Evolutionary conservation across 352 stramenopile genomes (phyloP).

Genomic region (Phytophthora brassicae): DNA sequence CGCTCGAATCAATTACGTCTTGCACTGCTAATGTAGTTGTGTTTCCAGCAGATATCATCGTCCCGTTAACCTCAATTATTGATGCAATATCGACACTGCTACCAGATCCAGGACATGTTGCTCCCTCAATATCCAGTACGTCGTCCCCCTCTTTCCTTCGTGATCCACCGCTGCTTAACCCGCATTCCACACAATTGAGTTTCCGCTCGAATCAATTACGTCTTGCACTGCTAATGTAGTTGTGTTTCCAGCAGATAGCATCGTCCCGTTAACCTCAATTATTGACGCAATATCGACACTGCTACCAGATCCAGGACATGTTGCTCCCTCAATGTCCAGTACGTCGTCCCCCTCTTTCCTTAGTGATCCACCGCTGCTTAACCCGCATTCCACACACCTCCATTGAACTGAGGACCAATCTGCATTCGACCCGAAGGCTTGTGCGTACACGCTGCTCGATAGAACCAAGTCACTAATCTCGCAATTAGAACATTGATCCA

Average conservation of each 20-base stretch:
- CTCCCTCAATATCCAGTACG: not conserved
- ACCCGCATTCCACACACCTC: constrained; percentile 25
- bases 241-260: not conserved
- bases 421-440: not conserved
- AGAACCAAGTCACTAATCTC: constrained; percentile 16
- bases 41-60: too few species aligned
- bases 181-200: constrained; percentile 25
- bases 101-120: not conserved
- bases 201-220: not conserved
- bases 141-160: not conserved
- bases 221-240: not conserved
- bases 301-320: not conserved
- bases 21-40: too few species aligned
- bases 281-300: not conserved
- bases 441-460: constrained; percentile 4
- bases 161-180: not conserved
- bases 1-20: not conserved
- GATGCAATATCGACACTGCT: not conserved
- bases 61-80: not conserved
- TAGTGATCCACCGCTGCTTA: not conserved
- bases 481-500: constrained; percentile 9
- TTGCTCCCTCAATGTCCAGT: not conserved
- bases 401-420: constrained; percentile 19
- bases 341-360: not conserved
- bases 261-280: not conserved